Evolutionary conservation across 108 stramenopile genomes (phyloP), one percentile per base, ranked within the genome.

Genomic region (Discostella stelligeroides): DNA sequence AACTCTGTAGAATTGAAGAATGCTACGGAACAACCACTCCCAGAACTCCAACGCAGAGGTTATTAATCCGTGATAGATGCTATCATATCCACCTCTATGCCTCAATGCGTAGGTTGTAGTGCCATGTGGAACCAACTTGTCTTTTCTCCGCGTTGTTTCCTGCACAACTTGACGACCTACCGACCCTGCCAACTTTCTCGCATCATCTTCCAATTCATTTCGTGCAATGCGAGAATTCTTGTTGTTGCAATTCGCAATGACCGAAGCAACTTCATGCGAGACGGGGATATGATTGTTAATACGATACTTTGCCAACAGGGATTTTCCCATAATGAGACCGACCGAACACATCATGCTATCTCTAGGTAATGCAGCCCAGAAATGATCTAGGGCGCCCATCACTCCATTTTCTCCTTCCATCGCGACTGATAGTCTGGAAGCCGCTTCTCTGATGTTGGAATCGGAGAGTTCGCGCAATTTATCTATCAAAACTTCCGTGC

Each of bases 351-450:
- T 74, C 82, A 63, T 63, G 34, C 71, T 72, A 34, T 66, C 76
- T 20, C 73, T 34, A 13, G 85, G 86, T 24, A 90, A 62, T 10
- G 56, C 48, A 38, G 64, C 54, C 37, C 74, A 68, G 68, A 87
- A 90, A 55, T 85, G 84, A 29, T 80, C 60, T 5, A 87, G 63
- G 10, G 85, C 89, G 18, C 60, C 72, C 60, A 74, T 38, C 15
- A 90, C 76, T 4, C 89, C 89, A 63, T 90, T 77, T 72, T 90
- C 89, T n/a, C 39, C 11, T 10, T 60, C 60, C 85, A 90, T 87
- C 54, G 45, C 12, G 0, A 47, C 60, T 25, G 86, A 63, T 37
- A 88, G 60, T 12, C 46, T 49, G 17, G 48, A 11, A 5, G 86
- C 89, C 9, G 54, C 58, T 53, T 78, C 23, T 46, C 59, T 65